Evolutionary conservation across 148 eudicot species (phyloP), one percentile per base, ranked within the genome.

Genomic region (Diospyros kaki): DNA sequence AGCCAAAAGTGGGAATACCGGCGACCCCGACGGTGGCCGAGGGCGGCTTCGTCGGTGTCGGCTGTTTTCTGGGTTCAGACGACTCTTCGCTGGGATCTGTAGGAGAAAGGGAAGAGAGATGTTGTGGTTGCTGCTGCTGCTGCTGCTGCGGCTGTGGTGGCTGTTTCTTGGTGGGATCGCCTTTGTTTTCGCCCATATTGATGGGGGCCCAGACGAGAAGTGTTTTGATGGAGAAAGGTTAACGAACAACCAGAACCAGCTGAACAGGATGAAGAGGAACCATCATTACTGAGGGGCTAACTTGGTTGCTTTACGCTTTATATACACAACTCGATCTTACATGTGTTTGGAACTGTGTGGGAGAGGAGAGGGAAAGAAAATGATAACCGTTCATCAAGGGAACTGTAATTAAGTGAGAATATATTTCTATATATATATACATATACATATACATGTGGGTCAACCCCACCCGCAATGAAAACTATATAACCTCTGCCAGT

Each of bases 141-240:
- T 64, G 38, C 51, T 52, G 68, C 7, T 75, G 73, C 2, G 18
- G 71, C n/a, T 77, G 48, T 54, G 63, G 79, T 17, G 72, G 77
- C 46, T 56, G 74, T 52, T 79, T 81, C 60, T 78, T 75, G 56
- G 73, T 64, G 42, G 68, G 7, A 9, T 78, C 84, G 54, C 84
- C 86, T 78, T 81, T 78, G 74, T 51, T 80, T 38, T 81, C 86
- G 58, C 58, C 72, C 85, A 84, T 84, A 28, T 66, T 18, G 68
- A 42, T 28, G 70, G 52, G 81, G 80, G 68, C 74, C 82, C 73
- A 68, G 65, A 8, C 60, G 74, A 54, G 28, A 28, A 28, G 28
- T 28, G 28, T 52, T 66, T 73, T 62, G 45, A 13, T 28, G 10
- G 55, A 38, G 60, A 42, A 74, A 72, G 59, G 39, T 69, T 48